Evolutionary conservation across 176 grass and related monocot genomes (phyloP).

Genomic region (Musa beccarii): DNA sequence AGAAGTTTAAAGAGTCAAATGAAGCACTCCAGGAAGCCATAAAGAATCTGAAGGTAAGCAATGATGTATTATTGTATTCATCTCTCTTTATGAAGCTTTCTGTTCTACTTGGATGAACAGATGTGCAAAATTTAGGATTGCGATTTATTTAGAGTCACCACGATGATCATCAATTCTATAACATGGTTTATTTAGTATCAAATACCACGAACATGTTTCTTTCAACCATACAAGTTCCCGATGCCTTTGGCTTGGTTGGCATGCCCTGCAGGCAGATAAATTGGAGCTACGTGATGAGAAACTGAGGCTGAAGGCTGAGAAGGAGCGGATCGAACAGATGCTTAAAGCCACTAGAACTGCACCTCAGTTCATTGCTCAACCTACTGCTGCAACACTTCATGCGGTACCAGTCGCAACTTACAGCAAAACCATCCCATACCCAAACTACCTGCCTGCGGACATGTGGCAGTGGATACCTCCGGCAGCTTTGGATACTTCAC

Average conservation of each 20-base stretch:
- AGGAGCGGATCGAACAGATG: slow-evolving; percentile 78
- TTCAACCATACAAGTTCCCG: too few relatives aligned
- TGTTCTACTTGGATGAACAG: not conserved
- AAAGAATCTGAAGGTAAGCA: slow-evolving; percentile 68
- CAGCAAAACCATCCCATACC: slow-evolving; percentile 48
- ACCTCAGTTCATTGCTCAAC: slow-evolving; percentile 41
- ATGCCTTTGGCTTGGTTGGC: not conserved
- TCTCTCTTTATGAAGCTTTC: not conserved
- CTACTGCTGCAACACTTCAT: slow-evolving; percentile 31
- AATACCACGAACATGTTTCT: too few relatives aligned
- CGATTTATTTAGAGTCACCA: not conserved
- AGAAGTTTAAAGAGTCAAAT: slow-evolving; percentile 75
- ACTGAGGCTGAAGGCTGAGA: slow-evolving; percentile 64
- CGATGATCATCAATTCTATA: too few relatives aligned
- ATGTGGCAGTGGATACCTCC: slow-evolving; percentile 98
- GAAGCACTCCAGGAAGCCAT: slow-evolving; percentile 71
- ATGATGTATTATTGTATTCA: not conserved
- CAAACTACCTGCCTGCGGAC: slow-evolving; percentile 52
- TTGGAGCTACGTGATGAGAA: slow-evolving; percentile 80
- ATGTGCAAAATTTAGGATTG: not conserved
- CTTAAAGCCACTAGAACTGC: slow-evolving; percentile 41
- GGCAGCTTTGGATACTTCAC: slow-evolving; percentile 80
- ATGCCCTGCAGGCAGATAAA: slow-evolving; percentile 55
- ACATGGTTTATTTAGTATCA: too few relatives aligned
- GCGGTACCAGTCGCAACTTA: slow-evolving; percentile 29